Conservation (phyloP, 345 rosid genomes). For the Laguncularia racemosa region DNA sequence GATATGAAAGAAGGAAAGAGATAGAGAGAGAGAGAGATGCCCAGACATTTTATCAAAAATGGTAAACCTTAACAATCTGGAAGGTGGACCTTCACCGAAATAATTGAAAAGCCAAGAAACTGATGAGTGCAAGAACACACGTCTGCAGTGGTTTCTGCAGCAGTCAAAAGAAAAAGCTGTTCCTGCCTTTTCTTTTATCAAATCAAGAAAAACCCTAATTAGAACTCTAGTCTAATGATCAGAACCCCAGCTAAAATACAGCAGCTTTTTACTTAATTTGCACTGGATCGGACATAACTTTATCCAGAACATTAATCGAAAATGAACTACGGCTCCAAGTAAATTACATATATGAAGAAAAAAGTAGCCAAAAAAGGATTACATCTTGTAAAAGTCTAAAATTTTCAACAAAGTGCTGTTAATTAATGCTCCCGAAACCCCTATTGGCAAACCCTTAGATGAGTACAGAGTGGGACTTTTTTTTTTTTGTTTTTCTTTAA, state of each 20-base stretch:
- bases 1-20: background rate
- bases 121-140: background rate
- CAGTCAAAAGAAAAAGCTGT: constrained; percentile 10
- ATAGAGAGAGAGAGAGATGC: background rate
- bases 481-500: too few relatives aligned
- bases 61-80: constrained; percentile 8
- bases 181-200: constrained; percentile 1
- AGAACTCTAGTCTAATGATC: background rate
- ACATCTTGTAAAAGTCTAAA: too few relatives aligned
- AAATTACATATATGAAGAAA: too few relatives aligned
- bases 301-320: too few relatives aligned
- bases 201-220: background rate
- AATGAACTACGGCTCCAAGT: too few relatives aligned
- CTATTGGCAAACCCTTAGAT: too few relatives aligned
- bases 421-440: too few relatives aligned
- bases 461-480: too few relatives aligned
- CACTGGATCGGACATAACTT: too few relatives aligned
- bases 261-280: constrained; percentile 1
- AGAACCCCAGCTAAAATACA: constrained; percentile 3
- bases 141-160: background rate
- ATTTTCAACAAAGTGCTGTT: too few relatives aligned
- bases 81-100: constrained; percentile 9
- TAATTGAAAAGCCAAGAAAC: constrained; percentile 6
- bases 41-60: background rate
- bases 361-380: too few relatives aligned